Evolutionary conservation across 2,329 filamentous ascomycete genomes (phyloP).

Genomic region (Ascochyta lentis): DNA sequence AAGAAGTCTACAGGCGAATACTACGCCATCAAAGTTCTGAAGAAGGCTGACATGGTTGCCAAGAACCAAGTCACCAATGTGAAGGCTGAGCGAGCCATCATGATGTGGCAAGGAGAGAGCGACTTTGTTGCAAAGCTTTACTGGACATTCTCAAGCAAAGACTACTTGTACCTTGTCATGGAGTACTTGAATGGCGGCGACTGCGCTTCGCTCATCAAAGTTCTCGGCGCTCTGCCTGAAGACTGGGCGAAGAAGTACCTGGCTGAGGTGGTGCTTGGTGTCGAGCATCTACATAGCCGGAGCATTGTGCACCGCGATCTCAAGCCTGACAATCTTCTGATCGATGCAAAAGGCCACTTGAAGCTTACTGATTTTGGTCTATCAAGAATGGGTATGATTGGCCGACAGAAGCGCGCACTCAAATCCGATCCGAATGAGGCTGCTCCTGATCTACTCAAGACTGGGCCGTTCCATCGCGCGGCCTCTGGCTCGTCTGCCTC

Average conservation of each 20-base stretch:
- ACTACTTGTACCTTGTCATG: conserved; percentile 98
- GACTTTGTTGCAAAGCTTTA: conserved; percentile 99
- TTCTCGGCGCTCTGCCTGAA: conserved; percentile 88
- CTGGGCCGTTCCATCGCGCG: conserved; percentile 86
- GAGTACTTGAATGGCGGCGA: conserved; percentile 98
- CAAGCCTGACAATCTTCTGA: conserved; percentile 96
- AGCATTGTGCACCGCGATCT: conserved; percentile 96
- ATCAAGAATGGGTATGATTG: conserved; percentile 95
- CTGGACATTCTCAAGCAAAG: conserved; percentile 99
- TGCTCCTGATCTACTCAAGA: conserved; percentile 90
- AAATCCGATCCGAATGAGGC: conserved; percentile 72
- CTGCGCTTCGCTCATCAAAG: conserved; percentile 94
- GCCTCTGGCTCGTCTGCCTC: conserved; percentile 77
- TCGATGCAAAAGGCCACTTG: conserved; percentile 94
- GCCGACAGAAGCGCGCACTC: conserved; percentile 91
- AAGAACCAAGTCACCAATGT: conserved; percentile 99
- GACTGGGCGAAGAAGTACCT: conserved; percentile 99
- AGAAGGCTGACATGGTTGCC: conserved; percentile 99
- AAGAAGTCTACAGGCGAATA: conserved; percentile 99
- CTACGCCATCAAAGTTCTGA: conserved; percentile 97
- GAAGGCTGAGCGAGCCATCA: conserved; percentile 96
- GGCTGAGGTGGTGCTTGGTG: conserved; percentile 93
- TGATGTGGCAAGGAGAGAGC: conserved; percentile 99
- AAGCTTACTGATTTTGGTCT: conserved; percentile 98
- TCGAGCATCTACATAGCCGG: conserved; percentile 91